Percentiles rank a stretch among this genome's conserved stretches.
These are phyloP conservation scores for Pseudotulostoma volvatum DNA, from an alignment of 495 filamentous ascomycete genomes.

Conservation along the genomic window DNA sequence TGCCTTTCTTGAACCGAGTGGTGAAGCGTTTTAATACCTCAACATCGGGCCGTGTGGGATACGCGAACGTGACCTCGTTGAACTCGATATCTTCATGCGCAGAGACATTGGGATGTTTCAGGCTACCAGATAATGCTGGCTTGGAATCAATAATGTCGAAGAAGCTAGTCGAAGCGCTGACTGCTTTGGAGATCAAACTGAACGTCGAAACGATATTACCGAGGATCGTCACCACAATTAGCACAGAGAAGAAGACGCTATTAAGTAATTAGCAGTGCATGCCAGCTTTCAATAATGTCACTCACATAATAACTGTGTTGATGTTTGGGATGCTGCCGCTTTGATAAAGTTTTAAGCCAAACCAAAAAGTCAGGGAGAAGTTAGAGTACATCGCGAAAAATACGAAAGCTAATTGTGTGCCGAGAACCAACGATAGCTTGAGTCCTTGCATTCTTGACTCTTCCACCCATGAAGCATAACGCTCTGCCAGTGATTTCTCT, in stretches of 20 bases:
- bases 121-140: slow-evolving; percentile 4
- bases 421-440: slow-evolving; percentile 16
- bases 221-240: slow-evolving; percentile 3
- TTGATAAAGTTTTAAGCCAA: slow-evolving; percentile 14
- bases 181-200: slow-evolving; percentile 23
- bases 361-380: slow-evolving; percentile 17
- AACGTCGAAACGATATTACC: slow-evolving; percentile 13
- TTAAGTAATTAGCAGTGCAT: slow-evolving; percentile 1
- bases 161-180: slow-evolving; percentile 20
- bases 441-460: slow-evolving; percentile 38
- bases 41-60: slow-evolving; percentile 29
- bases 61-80: slow-evolving; percentile 43
- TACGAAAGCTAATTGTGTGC: slow-evolving; percentile 15
- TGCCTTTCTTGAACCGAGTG: slow-evolving; percentile 22
- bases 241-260: slow-evolving; percentile 24
- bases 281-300: slow-evolving; percentile 6
- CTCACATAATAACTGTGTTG: slow-evolving; percentile 23
- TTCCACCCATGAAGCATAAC: slow-evolving; percentile 36
- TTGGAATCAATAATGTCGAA: slow-evolving; percentile 19
- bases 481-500: slow-evolving; percentile 17
- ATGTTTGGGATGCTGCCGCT: slow-evolving; percentile 22
- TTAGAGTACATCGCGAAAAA: slow-evolving; percentile 20
- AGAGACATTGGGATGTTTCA: slow-evolving; percentile 16
- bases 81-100: slow-evolving; percentile 28
- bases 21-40: slow-evolving; percentile 26